phyloP scores from a whole-genome alignment of 1,284 basidiomycete genomes.

The Wolfiporia cocos region DNA sequence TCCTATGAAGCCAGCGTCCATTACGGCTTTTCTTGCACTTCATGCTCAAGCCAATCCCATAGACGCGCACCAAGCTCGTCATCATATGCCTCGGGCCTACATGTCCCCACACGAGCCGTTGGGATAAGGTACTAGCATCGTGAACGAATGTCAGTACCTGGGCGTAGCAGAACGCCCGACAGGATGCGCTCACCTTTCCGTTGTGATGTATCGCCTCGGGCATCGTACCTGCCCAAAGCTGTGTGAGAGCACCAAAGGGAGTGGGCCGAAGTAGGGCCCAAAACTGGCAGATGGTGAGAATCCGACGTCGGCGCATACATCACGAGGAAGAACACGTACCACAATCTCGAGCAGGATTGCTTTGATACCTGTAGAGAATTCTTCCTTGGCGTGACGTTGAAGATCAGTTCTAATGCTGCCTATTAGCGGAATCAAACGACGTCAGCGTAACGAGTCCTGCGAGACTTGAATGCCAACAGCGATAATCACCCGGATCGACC shows the following conservation, averaged over 20 bases:
- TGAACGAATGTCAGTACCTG: too few species aligned
- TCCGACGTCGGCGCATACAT: too few species aligned
- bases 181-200: slow-evolving; percentile 18
- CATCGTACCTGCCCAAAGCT: slow-evolving; percentile 21
- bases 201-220: slow-evolving; percentile 17
- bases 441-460: too few species aligned
- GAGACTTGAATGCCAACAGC: neutral
- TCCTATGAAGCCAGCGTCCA: too few species aligned
- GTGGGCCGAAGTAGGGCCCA: slow-evolving; percentile 11
- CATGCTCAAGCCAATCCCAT: slow-evolving; percentile 28
- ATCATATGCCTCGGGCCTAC: slow-evolving; percentile 22
- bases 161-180: too few species aligned
- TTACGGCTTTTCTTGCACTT: too few species aligned
- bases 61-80: slow-evolving; percentile 25
- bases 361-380: slow-evolving; percentile 1
- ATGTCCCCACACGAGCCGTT: slow-evolving; percentile 26
- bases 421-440: slow-evolving; percentile 5
- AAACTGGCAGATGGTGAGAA: too few species aligned
- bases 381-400: slow-evolving; percentile 7
- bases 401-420: slow-evolving; percentile 8
- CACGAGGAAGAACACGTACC: too few species aligned
- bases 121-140: slow-evolving; percentile 34
- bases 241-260: slow-evolving; percentile 17
- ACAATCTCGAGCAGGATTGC: neutral
- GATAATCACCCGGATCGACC: slow-evolving; percentile 37